Evolutionary conservation across 2,329 filamentous ascomycete species (phyloP).

Genomic region (Hymenoscyphus fructigenus): DNA sequence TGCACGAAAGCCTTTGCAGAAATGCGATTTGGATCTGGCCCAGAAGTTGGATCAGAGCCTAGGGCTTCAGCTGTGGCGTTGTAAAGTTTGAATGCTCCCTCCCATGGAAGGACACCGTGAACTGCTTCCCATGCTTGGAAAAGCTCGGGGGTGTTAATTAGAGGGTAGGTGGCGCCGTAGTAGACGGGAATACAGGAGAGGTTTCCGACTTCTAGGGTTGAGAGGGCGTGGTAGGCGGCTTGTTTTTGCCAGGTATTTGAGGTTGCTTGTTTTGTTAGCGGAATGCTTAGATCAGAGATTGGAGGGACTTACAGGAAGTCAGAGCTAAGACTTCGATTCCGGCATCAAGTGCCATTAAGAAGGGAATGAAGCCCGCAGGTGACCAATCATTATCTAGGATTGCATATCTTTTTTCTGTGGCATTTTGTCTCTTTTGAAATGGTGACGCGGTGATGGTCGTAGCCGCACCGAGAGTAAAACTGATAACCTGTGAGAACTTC

Average conservation of each 20-base stretch:
- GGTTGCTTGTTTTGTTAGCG: conserved; percentile 33
- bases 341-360: conserved; percentile 45
- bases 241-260: conserved; percentile 48
- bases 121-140: conserved; percentile 46
- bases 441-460: conserved; percentile 1
- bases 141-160: conserved; percentile 46
- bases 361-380: conserved; percentile 43
- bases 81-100: conserved; percentile 45
- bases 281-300: conserved; percentile 16
- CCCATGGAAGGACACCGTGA: conserved; percentile 45
- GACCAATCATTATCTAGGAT: conserved; percentile 50
- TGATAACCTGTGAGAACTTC: background rate
- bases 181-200: conserved; percentile 49
- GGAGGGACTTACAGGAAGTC: conserved; percentile 33
- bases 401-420: conserved; percentile 30
- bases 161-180: conserved; percentile 46
- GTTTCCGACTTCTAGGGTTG: conserved; percentile 47
- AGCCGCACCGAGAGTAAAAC: background rate
- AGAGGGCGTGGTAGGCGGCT: conserved; percentile 45
- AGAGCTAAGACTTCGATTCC: conserved; percentile 46
- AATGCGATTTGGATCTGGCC: conserved; percentile 42
- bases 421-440: conserved; percentile 5
- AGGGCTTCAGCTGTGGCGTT: conserved; percentile 44
- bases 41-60: conserved; percentile 47
- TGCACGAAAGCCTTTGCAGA: conserved; percentile 44